Evolutionary conservation across 257 asterid genomes (phyloP), one percentile per base, ranked within the genome.

Genomic region (Solanum tacnaense): DNA sequence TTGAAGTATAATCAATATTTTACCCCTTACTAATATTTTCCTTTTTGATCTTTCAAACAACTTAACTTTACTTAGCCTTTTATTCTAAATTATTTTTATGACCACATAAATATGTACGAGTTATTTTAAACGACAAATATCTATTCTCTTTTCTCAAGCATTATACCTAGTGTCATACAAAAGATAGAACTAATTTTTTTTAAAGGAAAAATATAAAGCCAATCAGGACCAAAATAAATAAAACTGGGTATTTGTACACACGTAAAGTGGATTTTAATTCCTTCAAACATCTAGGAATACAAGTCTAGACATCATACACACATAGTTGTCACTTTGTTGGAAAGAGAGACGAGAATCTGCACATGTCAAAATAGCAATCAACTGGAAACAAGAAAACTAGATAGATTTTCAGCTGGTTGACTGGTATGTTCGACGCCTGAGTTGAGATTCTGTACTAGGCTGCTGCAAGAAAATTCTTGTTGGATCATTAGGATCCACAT

Each of bases 401-500:
- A 92, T 88, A 10, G 84, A 82, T 88, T 89, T 60, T 89, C 94
- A 10, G 92, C 79, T 81, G 91, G 89, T 20, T 87, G 90, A 88
- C 86, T 92, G 95, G 95, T 95, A 96, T 0, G 97, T 91, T 82
- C 98, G 98, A 46, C 99, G 99, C 87, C 99, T 92, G 93, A 96
- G 86, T 91, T 96, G 98, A 29, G 96, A 89, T 84, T 95, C 97
- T 3, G 94, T 84, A 83, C 89, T 94, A 35, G 99, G 99, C 93
- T 96, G 98, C 92, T 96, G 99, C 93, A 96, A 90, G 94, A 94
- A 96, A 87, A 96, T 95, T 88, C 89, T 95, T 18, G 99, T 95
- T 21, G 99, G 98, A 84, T 96, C 98, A 70, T 94, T 96, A 1
- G 99, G 99, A 84, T 96, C 99, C 58, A 96, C 99, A 27, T 96